Conservation (phyloP, 441 rosid genomes). For the Gossypium davidsonii region DNA sequence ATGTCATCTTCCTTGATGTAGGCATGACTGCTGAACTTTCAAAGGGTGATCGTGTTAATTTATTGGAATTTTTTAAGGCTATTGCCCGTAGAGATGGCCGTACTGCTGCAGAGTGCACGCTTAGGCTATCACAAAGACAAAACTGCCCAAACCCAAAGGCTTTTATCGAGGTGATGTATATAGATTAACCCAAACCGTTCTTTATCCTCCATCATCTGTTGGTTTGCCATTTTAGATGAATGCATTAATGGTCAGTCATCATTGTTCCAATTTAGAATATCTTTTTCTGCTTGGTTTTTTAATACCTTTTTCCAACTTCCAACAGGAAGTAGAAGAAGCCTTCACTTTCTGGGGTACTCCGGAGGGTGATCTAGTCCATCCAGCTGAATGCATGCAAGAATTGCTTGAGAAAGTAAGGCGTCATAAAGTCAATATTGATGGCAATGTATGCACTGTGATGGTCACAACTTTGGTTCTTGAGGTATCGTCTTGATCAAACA, state of each 20-base stretch:
- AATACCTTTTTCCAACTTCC: conserved; percentile 24
- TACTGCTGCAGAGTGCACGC: conserved; percentile 79
- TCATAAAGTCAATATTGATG: conserved; percentile 84
- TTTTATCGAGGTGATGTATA: conserved; percentile 62
- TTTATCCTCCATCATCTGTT: neutral
- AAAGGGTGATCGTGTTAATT: conserved; percentile 69
- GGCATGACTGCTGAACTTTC: conserved; percentile 99
- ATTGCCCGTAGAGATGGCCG: conserved; percentile 92
- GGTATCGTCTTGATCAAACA: conserved; percentile 39
- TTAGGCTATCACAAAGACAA: conserved; percentile 76
- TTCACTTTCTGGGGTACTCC: conserved; percentile 95
- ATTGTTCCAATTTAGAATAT: neutral
- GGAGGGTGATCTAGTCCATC: conserved; percentile 92
- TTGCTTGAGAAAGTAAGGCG: conserved; percentile 94
- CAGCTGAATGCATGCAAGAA: conserved; percentile 96
- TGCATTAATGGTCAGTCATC: neutral
- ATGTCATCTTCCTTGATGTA: conserved; percentile 94
- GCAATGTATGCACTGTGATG: conserved; percentile 93
- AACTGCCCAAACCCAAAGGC: conserved; percentile 92
- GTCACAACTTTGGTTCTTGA: conserved; percentile 98
- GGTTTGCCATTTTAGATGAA: neutral
- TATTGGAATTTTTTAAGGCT: conserved; percentile 88
- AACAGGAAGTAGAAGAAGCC: conserved; percentile 89
- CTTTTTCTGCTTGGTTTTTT: neutral
- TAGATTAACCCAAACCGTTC: conserved; percentile 41